Evolutionary conservation across 768 basidiomycete species (phyloP), one percentile per base, ranked within the genome.

Genomic region (Tephrocybe sp.): DNA sequence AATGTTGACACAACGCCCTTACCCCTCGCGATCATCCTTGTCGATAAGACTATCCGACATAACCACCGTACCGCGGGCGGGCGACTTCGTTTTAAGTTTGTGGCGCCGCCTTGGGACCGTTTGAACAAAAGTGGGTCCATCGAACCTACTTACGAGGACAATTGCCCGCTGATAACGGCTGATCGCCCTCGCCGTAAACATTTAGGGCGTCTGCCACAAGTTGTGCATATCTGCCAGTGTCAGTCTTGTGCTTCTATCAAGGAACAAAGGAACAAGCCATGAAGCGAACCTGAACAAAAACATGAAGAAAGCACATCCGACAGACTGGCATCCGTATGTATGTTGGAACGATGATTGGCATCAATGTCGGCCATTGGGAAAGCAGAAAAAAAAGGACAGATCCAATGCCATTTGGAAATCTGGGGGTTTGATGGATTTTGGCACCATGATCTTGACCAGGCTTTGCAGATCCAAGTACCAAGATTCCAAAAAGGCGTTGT

Each of bases 111-210:
- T 43, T 37, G 15, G 38, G 42, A 33, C 34, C 16, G 12, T 16
- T 25, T 12, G 12, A 6, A 15, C 12, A 12, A 9, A 40, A 40
- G 39, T 12, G 39, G 39, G 18, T 40, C n/a, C 30, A 31, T 29
- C 11, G 27, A 30, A 34, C 23, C 30, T 22, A 34, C 23, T 33
- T 22, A 25, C 16, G 19, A 22, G 19, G 29, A 30, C 29, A 8
- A 10, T n/a, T 44, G 13, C 22, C 55, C 57, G 57, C 42, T 47
- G 42, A 48, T 53, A 51, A 42, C 57, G 57, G 57, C 47, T 18
- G 37, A 52, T 48, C 42, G 21, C 30, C 44, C 43, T 46, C 10
- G 8, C 34, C 41, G 27, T 21, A 36, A 5, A 45, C 30, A 18
- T 33, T 31, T 29, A 31, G 30, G 19, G 37, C 5, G 6, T 29